These are phyloP conservation scores for Amaranthus palmeri DNA, from an alignment of 148 eudicot genomes.

Conservation along the genomic window DNA sequence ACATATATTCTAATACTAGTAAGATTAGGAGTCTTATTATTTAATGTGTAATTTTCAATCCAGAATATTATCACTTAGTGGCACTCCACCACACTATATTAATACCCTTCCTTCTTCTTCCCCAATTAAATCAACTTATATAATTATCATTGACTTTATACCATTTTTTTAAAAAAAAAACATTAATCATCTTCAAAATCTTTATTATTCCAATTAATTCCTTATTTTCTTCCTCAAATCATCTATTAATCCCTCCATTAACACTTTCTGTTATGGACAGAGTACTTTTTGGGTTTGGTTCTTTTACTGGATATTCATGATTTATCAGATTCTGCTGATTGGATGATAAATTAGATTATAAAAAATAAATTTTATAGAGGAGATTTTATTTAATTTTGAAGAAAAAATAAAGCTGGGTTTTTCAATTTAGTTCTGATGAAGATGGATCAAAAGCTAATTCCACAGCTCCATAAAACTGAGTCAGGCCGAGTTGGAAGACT, in stretches of 20 bases:
- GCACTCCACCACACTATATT: constrained; percentile 2
- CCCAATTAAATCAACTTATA: not conserved
- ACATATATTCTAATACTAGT: no score
- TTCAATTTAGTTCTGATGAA: not conserved
- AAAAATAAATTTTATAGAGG: no score
- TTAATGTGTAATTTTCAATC: no score
- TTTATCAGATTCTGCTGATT: not conserved
- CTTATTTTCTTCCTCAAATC: constrained; percentile 5
- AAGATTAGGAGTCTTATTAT: no score
- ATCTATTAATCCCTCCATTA: not conserved
- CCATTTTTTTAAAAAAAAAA: not conserved
- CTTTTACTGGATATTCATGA: not conserved
- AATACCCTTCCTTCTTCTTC: not conserved
- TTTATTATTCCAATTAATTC: not conserved
- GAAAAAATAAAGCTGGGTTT: not conserved
- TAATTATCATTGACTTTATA: constrained; percentile 8
- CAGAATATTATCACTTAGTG: not conserved
- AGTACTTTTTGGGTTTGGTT: not conserved
- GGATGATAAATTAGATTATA: no score
- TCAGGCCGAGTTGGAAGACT: constrained; percentile 57
- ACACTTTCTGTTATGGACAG: constrained; percentile 1
- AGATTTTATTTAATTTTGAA: not conserved
- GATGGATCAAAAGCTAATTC: constrained; percentile 40
- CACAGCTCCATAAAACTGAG: constrained; percentile 35
- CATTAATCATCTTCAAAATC: not conserved